Conservation (phyloP, 2,329 filamentous ascomycete species). For the Colletotrichum sp. region DNA sequence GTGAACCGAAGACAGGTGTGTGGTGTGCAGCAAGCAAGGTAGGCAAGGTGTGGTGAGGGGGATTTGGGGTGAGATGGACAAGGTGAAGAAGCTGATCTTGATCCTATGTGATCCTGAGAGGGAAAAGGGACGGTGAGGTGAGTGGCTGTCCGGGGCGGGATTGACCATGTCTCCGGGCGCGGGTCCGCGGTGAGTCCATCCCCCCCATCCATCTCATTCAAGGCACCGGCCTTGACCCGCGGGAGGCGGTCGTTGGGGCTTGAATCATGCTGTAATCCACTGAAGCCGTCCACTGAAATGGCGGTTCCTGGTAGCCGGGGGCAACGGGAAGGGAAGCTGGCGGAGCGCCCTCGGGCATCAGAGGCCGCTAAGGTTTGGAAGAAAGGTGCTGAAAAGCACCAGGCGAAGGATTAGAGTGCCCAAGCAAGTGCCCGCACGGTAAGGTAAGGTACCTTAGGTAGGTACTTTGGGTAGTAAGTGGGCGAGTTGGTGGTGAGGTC, state of each 20-base stretch:
- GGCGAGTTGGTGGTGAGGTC: neutral
- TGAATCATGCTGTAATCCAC: neutral
- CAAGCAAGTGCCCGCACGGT: neutral
- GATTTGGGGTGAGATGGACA: neutral
- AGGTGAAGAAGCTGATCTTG: neutral
- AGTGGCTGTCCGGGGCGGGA: neutral
- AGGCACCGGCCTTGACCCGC: neutral
- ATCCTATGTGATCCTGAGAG: neutral
- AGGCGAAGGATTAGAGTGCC: neutral
- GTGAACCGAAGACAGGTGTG: neutral
- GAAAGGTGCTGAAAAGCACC: neutral
- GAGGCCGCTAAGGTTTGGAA: neutral
- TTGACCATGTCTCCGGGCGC: neutral
- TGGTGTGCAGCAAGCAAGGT: neutral
- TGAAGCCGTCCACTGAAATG: neutral
- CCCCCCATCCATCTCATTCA: neutral
- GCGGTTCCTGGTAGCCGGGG: neutral
- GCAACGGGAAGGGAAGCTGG: neutral
- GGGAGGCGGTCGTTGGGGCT: neutral
- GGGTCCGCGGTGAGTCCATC: neutral
- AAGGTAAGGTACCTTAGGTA: neutral
- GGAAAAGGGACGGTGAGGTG: neutral
- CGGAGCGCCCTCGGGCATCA: slow-evolving; percentile 1
- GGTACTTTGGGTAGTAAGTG: neutral
- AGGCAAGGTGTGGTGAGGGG: neutral